Evolutionary conservation across 2,329 filamentous ascomycete genomes (phyloP).

Genomic region (Thelonectria rubi): DNA sequence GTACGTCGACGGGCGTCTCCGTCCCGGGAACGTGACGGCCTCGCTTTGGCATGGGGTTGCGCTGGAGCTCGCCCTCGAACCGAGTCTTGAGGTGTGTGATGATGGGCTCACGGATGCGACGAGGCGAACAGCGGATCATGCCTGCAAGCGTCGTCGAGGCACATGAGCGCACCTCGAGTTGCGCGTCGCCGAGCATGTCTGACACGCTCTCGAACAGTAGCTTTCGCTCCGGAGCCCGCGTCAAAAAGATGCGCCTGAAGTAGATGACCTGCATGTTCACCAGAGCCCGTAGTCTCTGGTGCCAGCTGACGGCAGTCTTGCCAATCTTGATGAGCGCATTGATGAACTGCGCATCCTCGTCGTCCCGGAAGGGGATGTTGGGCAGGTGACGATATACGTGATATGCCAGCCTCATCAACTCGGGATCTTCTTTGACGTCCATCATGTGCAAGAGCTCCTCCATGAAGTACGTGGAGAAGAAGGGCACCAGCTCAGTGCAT

Average conservation of each 20-base stretch:
- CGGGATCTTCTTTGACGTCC: conserved; percentile 98
- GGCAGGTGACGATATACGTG: conserved; percentile 96
- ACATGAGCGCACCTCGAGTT: conserved; percentile 92
- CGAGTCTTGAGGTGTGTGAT: conserved; percentile 78
- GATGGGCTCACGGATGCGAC: conserved; percentile 78
- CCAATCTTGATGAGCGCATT: conserved; percentile 88
- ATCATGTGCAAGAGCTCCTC: conserved; percentile 98
- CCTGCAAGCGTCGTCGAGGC: conserved; percentile 93
- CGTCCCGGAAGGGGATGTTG: conserved; percentile 90
- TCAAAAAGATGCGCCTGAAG: conserved; percentile 93
- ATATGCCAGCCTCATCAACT: conserved; percentile 92
- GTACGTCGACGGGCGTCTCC: conserved; percentile 74
- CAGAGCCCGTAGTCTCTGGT: conserved; percentile 91
- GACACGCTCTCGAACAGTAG: conserved; percentile 91
- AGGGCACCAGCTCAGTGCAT: conserved; percentile 87
- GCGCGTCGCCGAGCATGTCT: conserved; percentile 89
- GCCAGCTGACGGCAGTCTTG: conserved; percentile 85
- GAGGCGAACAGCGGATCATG: conserved; percentile 96
- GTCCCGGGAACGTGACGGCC: conserved; percentile 68
- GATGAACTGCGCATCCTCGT: conserved; percentile 87
- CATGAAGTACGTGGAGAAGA: conserved; percentile 90
- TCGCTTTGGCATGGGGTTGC: conserved; percentile 87
- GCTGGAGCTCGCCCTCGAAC: conserved; percentile 79
- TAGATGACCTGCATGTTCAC: conserved; percentile 99
- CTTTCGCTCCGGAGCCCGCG: conserved; percentile 77